Base-by-base conservation (phyloP, 1,284 basidiomycete genomes). In the Microbotryum intermedium region DNA sequence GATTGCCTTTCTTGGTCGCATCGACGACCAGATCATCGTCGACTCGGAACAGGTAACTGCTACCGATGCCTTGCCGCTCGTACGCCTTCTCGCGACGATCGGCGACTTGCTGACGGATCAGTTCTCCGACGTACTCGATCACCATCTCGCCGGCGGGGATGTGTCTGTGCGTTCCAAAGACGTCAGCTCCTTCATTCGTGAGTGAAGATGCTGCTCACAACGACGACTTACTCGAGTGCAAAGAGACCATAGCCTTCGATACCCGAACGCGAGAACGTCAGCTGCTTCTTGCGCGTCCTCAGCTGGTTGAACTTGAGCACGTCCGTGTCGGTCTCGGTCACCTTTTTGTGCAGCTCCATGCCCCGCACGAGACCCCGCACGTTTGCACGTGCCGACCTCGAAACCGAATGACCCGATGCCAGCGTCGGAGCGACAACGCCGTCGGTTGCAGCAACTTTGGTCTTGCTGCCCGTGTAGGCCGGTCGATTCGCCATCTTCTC, bases 221-320 rank as follows among this genome's bases (percentile, higher is more conserved):
- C 23, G 42, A 39, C 6, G 9, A 61, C 64, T 28, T 54, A 68
- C 79, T 95, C 91, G 84, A 93, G 87, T 34, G 92, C 90, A 73
- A 94, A 95, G 71, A 98, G 74, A 6, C 95, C 94, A 88, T 94
- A 98, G 70, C 95, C 93, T 74, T 98, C 94, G 68, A 99, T 99
- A 4, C 93, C 91, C 29, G 90, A 93, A 56, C 92, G 83, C 10
- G 92, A 88, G 72, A 99, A 99, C 43, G 90, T 86, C 56, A 99
- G 82, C 72, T 97, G 91, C 78, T 99, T 99, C 83, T 98, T 98
- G 64, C 95, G 81, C 45, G 91, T 92, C 74, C 95, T 88, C 44
- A 99, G 82, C 78, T 98, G 95, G 76, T 98, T 98, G 80, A 97
- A 97, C 78, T 97, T 94, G 81, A 97, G 78, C 26, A 81, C 72